Base-by-base conservation (phyloP, 345 rosid genomes). In the Eucalyptus pauciflora region DNA sequence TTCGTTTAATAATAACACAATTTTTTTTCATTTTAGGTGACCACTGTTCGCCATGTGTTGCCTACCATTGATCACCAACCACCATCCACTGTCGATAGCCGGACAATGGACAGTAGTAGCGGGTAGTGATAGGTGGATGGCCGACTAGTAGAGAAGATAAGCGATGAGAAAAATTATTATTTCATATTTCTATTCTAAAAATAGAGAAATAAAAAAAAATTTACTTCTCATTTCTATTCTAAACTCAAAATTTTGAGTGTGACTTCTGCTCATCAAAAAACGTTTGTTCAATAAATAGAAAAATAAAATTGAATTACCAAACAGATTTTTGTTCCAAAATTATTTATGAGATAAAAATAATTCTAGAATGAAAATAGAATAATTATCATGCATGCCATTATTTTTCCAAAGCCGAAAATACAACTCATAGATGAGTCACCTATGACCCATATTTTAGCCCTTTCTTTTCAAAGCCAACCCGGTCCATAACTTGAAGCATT, bases 71-170 rank as follows among this genome's bases (percentile, higher is more conserved):
- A 52, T 52, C 4, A 1, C 58, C 0, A 0, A 4, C 58, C 2
- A 0, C 4, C 24, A 1, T 52, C 1, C 5, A 1, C 10, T 52
- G 8, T 52, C 0, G 2, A 0, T 2, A 18, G 2, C 58, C 2
- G 0, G 3, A 52, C 58, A 52, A 52, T 2, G 2, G 2, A 4
- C 3, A 0, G 2, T 52, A 18, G 58, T 52, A 2, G 25, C 2
- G 10, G 25, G 58, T 10, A 20, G 0, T 18, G 58, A 7, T 1
- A 0, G 0, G 8, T 52, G 58, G 25, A 52, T 52, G 10, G 4
- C 1, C 2, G 4, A 4, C 2, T 52, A 52, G 10, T 52, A 52
- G 24, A 52, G 2, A 52, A 18, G 25, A 52, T 18, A 52, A 52
- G 3, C 1, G 2, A 52, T 1, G 1, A 52, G 10, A 52, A 18